Percentiles rank a stretch among this genome's conserved stretches.
These are phyloP conservation scores for Hirsutella minnesotensis DNA, from an alignment of 2,329 filamentous ascomycete genomes.

Conservation along the genomic window DNA sequence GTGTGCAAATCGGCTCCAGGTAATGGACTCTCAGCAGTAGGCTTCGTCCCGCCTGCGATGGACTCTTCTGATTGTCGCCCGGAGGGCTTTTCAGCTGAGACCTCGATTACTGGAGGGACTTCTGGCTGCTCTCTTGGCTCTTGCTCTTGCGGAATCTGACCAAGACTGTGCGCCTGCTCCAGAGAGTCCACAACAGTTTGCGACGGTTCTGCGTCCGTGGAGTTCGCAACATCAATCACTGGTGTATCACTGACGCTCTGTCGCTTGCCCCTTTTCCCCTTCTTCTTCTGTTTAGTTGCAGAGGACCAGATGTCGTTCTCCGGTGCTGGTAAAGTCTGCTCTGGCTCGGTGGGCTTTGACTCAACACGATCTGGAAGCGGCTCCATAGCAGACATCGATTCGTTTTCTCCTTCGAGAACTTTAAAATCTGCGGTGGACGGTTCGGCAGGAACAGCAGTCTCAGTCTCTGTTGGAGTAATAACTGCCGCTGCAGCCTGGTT, in stretches of 20 bases:
- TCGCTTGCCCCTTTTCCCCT: constrained; percentile 19
- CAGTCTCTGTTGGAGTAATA: not conserved
- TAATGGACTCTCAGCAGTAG: too few relatives aligned
- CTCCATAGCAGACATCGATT: not conserved
- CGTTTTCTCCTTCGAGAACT: too few relatives aligned
- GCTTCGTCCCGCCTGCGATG: too few relatives aligned
- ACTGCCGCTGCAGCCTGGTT: constrained; percentile 7
- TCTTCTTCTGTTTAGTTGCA: constrained; percentile 28
- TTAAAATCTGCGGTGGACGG: not conserved
- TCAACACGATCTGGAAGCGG: not conserved
- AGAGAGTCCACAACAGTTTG: too few relatives aligned
- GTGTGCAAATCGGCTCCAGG: too few relatives aligned
- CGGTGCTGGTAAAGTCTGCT: not conserved
- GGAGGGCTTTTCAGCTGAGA: too few relatives aligned
- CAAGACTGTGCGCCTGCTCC: too few relatives aligned
- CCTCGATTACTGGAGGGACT: too few relatives aligned
- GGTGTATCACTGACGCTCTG: constrained; percentile 2
- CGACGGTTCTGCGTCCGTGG: not conserved
- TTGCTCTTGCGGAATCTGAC: too few relatives aligned
- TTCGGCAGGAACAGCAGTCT: not conserved
- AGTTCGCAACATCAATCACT: constrained; percentile 1
- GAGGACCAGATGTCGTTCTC: constrained; percentile 12
- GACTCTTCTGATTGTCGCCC: too few relatives aligned
- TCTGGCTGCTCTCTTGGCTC: too few relatives aligned
- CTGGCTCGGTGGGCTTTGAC: not conserved